phyloP scores from a whole-genome alignment of 1,284 basidiomycete species.

The Boletellus dicymbophilus region DNA sequence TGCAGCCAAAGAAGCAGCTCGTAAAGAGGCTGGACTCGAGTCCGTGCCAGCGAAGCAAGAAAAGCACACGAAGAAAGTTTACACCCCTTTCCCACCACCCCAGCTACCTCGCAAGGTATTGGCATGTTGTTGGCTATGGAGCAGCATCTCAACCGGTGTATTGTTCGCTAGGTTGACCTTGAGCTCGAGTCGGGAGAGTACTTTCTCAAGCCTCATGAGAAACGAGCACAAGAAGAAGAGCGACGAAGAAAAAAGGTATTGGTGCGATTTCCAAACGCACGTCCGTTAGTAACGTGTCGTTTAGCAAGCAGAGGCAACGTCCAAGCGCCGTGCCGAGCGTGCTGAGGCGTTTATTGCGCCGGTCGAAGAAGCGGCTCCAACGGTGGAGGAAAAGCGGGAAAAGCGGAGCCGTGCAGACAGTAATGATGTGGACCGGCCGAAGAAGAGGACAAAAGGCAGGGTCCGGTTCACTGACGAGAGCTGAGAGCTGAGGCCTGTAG shows the following conservation, averaged over 20 bases:
- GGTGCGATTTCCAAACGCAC: slow-evolving; percentile 17
- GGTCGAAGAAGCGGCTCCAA: slow-evolving; percentile 66
- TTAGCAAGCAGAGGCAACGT: slow-evolving; percentile 76
- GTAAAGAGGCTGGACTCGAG: slow-evolving; percentile 60
- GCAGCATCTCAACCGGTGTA: slow-evolving; percentile 12
- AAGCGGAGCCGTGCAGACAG: slow-evolving; percentile 47
- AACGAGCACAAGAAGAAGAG: slow-evolving; percentile 65
- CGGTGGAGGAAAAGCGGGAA: slow-evolving; percentile 78
- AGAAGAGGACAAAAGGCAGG: slow-evolving; percentile 26
- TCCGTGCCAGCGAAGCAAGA: slow-evolving; percentile 38
- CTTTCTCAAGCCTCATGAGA: slow-evolving; percentile 90
- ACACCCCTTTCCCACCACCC: slow-evolving; percentile 98
- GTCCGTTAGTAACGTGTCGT: slow-evolving; percentile 10
- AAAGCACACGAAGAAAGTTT: slow-evolving; percentile 87
- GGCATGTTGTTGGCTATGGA: not conserved
- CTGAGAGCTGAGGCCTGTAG: slow-evolving; percentile 13
- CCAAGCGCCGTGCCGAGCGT: slow-evolving; percentile 71
- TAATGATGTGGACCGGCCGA: slow-evolving; percentile 33
- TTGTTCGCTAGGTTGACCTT: slow-evolving; percentile 70
- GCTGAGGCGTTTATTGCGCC: slow-evolving; percentile 87
- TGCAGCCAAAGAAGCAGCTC: slow-evolving; percentile 56
- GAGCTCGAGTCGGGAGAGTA: slow-evolving; percentile 98
- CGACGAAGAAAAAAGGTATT: slow-evolving; percentile 74
- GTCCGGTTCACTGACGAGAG: slow-evolving; percentile 21
- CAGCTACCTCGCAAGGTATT: slow-evolving; percentile 89